Conservation (phyloP, 768 basidiomycete species). For the Russula sp. region DNA sequence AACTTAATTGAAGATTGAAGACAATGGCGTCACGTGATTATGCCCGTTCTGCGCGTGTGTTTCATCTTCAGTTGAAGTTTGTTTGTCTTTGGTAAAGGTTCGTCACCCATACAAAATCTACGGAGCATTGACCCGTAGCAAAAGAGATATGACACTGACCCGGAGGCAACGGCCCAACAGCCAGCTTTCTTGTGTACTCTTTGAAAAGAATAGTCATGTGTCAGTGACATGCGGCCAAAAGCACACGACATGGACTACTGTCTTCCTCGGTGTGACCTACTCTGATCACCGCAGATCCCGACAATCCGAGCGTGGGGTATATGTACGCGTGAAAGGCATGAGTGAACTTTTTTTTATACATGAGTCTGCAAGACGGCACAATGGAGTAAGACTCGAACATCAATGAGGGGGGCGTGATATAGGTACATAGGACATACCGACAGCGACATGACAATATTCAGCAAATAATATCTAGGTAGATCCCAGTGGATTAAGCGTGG, state of each 20-base stretch:
- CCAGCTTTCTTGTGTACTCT: background rate
- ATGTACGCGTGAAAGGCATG: background rate
- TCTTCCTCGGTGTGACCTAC: background rate
- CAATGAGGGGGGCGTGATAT: background rate
- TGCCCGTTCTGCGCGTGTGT: too few species aligned
- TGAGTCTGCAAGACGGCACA: background rate
- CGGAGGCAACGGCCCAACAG: background rate
- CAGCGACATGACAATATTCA: slow-evolving; percentile 9
- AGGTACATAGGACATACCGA: slow-evolving; percentile 15
- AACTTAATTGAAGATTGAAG: too few species aligned
- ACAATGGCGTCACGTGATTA: too few species aligned
- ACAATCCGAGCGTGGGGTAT: background rate
- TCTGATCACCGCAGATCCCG: background rate
- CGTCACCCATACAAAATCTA: too few species aligned
- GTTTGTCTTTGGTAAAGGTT: too few species aligned
- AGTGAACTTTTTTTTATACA: background rate
- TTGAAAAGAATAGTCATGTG: too few species aligned
- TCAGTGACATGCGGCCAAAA: too few species aligned
- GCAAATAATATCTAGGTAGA: slow-evolving; percentile 12
- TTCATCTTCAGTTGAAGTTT: too few species aligned
- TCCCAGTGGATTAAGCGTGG: slow-evolving; percentile 4
- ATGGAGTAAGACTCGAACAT: background rate
- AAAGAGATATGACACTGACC: background rate
- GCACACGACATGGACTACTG: too few species aligned
- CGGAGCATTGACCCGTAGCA: too few species aligned